These are phyloP conservation scores for Neopestalotiopsis sp. DNA, from an alignment of 2,329 filamentous ascomycete species.

Conservation along the genomic window DNA sequence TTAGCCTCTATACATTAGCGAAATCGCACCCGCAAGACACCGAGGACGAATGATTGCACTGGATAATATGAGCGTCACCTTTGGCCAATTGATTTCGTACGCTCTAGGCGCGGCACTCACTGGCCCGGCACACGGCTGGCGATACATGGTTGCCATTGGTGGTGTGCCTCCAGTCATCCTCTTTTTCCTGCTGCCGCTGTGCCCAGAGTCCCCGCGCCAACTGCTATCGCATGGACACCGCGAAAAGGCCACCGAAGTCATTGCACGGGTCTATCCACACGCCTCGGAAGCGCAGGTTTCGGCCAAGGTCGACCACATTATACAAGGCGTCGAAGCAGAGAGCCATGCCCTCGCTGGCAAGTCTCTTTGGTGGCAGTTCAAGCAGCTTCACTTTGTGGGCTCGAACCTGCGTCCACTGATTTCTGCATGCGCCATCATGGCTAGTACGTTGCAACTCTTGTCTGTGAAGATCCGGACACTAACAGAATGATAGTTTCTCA, in stretches of 20 bases:
- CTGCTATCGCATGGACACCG: slow-evolving; percentile 46
- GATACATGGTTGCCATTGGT: slow-evolving; percentile 54
- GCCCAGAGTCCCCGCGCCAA: slow-evolving; percentile 54
- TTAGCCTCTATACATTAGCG: slow-evolving; percentile 47
- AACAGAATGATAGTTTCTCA: slow-evolving; percentile 40
- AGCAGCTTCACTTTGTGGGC: slow-evolving; percentile 45
- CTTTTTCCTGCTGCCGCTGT: slow-evolving; percentile 46
- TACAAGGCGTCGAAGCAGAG: slow-evolving; percentile 40
- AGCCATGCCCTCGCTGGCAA: slow-evolving; percentile 36
- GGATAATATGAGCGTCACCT: slow-evolving; percentile 51
- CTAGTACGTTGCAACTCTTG: slow-evolving; percentile 25
- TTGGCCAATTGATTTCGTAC: slow-evolving; percentile 46
- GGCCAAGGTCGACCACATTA: slow-evolving; percentile 49
- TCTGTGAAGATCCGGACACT: not conserved
- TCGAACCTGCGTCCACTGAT: slow-evolving; percentile 47
- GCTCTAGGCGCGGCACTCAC: slow-evolving; percentile 46
- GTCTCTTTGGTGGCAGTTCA: slow-evolving; percentile 42
- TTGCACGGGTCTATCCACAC: slow-evolving; percentile 45
- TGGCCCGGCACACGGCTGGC: slow-evolving; percentile 49
- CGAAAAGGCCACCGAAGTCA: slow-evolving; percentile 44
- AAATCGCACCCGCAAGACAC: slow-evolving; percentile 53
- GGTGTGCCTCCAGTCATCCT: slow-evolving; percentile 52
- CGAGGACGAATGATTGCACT: slow-evolving; percentile 54
- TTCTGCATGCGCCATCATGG: slow-evolving; percentile 51
- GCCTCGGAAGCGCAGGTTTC: slow-evolving; percentile 47